Percentiles rank a stretch among this genome's conserved stretches.
These are phyloP conservation scores for Pseudonectria buxi DNA, from an alignment of 2,329 filamentous ascomycete genomes.

Conservation along the genomic window DNA sequence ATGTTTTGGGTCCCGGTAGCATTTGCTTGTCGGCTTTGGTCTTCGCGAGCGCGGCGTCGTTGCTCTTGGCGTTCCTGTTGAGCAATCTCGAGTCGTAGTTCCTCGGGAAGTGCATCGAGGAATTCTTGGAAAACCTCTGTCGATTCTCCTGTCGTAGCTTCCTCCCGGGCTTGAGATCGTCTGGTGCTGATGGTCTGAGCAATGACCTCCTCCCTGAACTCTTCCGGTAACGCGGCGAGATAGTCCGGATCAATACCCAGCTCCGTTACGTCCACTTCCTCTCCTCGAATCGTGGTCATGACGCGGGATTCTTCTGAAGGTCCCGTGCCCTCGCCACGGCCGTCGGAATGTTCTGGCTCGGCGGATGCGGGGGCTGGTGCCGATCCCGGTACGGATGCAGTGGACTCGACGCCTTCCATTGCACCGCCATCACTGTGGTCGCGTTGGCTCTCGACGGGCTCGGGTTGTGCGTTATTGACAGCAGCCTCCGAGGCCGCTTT, in stretches of 20 bases:
- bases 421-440: conserved; percentile 26
- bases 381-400: conserved; percentile 15
- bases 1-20: conserved; percentile 44
- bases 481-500: conserved; percentile 56
- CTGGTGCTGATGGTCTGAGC: conserved; percentile 81
- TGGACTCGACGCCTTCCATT: conserved; percentile 73
- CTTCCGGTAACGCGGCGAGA: conserved; percentile 92
- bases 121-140: conserved; percentile 90
- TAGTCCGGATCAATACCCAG: conserved; percentile 93
- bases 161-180: conserved; percentile 66
- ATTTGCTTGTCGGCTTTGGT: conserved; percentile 61
- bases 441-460: conserved; percentile 4
- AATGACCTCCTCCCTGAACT: conserved; percentile 92
- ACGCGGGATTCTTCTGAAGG: conserved; percentile 45
- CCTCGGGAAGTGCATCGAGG: conserved; percentile 81
- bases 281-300: conserved; percentile 76
- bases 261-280: conserved; percentile 86
- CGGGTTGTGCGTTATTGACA: conserved; percentile 19
- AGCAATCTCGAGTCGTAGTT: conserved; percentile 83
- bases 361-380: conserved; percentile 11
- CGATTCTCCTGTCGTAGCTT: conserved; percentile 63
- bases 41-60: conserved; percentile 79
- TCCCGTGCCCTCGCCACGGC: conserved; percentile 15
- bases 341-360: conserved; percentile 23
- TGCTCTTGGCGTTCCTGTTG: conserved; percentile 86